A percentile compares a stretch with the other conserved stretches of the same genome.
Conservation (phyloP, 2,329 filamentous ascomycete species). For the Ophiostoma sp. region DNA sequence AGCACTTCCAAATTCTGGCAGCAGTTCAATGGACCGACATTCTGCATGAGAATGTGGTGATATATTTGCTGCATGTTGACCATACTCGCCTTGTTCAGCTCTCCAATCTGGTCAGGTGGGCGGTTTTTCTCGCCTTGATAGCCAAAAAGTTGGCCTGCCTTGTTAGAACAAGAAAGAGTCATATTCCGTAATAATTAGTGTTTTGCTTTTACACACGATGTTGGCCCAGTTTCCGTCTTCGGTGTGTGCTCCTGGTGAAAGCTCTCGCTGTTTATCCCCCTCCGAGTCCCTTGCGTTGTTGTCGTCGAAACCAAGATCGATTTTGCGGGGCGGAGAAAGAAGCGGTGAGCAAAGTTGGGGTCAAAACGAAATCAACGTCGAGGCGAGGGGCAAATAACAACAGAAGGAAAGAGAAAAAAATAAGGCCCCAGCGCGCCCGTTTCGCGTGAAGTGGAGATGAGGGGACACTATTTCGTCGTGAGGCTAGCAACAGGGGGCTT, state of each 20-base stretch:
- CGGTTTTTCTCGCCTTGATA: not conserved
- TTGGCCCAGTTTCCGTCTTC: not conserved
- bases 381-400: constrained; percentile 2
- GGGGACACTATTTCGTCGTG: not conserved
- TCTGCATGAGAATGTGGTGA: not conserved
- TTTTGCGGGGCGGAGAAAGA: constrained; percentile 22
- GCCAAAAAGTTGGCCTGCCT: not conserved
- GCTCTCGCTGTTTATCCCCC: not conserved
- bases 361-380: not conserved
- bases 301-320: constrained; percentile 1
- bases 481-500: constrained; percentile 1
- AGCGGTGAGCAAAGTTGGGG: constrained; percentile 17
- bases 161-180: not conserved
- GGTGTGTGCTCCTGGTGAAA: not conserved
- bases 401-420: not conserved
- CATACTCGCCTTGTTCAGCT: not conserved
- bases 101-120: not conserved
- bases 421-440: not conserved
- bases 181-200: not conserved
- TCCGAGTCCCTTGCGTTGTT: constrained; percentile 2
- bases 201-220: too few relatives aligned
- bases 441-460: not conserved
- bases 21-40: not conserved
- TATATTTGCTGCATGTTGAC: not conserved
- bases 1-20: not conserved